phyloP scores from a whole-genome alignment of 371 early-diverging fungal genomes.

The Parasitella parasitica region DNA sequence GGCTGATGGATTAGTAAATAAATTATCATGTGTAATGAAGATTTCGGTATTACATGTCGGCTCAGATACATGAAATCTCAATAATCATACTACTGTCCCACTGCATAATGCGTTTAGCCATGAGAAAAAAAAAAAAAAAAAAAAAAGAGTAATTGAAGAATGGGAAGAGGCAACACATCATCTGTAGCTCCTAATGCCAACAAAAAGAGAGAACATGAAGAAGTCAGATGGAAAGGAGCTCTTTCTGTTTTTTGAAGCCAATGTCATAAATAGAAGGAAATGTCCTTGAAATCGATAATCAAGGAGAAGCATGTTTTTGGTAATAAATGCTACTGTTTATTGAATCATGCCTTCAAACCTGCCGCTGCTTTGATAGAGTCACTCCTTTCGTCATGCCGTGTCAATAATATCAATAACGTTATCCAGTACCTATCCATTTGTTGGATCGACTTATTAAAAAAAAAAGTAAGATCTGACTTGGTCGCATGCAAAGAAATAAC shows the following conservation, averaged over 20 bases:
- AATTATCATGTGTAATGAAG: background rate
- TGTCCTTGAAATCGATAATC: background rate
- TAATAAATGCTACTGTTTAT: background rate
- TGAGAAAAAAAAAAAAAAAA: background rate
- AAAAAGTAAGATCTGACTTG: background rate
- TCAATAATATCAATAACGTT: background rate
- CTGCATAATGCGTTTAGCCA: background rate
- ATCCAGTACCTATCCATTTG: background rate
- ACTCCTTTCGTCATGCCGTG: slow-evolving; percentile 21
- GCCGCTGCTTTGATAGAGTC: slow-evolving; percentile 11
- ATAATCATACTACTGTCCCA: background rate
- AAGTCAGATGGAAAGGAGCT: background rate
- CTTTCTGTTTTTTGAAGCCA: background rate
- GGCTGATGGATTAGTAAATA: background rate
- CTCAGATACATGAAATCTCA: background rate
- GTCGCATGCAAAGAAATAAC: background rate
- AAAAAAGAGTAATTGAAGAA: too few species aligned
- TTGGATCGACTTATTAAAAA: background rate
- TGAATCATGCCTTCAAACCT: slow-evolving; percentile 15
- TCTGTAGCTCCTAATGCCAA: background rate
- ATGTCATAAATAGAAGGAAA: background rate
- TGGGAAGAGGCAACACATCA: too few species aligned
- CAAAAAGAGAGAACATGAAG: background rate
- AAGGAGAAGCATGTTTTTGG: background rate
- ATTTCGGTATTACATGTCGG: background rate